These are phyloP conservation scores for Epichloe amarillans DNA, from an alignment of 2,329 filamentous ascomycete genomes.

Conservation along the genomic window DNA sequence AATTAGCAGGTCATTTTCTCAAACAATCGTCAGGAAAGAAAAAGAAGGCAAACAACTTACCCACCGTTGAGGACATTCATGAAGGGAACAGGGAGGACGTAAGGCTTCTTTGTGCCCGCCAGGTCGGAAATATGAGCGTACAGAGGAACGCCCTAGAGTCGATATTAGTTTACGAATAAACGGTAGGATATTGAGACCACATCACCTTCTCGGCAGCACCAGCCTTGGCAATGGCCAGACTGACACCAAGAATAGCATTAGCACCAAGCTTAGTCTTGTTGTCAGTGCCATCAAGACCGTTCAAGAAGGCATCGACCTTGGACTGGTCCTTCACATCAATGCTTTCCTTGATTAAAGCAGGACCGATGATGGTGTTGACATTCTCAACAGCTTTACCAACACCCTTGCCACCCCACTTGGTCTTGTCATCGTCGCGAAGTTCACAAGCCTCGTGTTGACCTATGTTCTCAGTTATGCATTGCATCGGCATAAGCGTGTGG, in stretches of 20 bases:
- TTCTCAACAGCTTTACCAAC: conserved; percentile 77
- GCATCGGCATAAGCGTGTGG: conserved; percentile 9
- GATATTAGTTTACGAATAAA: not conserved
- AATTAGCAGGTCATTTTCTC: not conserved
- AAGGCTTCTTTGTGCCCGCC: conserved; percentile 82
- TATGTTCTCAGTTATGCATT: conserved; percentile 26
- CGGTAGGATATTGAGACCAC: not conserved
- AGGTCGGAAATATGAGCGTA: conserved; percentile 82
- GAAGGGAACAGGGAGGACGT: conserved; percentile 81
- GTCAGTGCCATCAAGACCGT: conserved; percentile 67
- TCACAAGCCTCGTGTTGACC: conserved; percentile 85
- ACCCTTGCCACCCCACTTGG: conserved; percentile 78
- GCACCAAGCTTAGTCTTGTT: conserved; percentile 84
- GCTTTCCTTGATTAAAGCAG: conserved; percentile 68
- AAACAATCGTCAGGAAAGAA: not conserved
- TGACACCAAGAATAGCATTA: conserved; percentile 80
- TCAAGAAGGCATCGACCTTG: conserved; percentile 73
- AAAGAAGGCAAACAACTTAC: conserved; percentile 19
- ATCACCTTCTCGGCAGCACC: conserved; percentile 71
- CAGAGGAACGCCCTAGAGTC: conserved; percentile 55
- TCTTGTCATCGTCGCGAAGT: conserved; percentile 81
- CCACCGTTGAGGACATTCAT: conserved; percentile 84
- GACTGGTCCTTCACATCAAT: conserved; percentile 79
- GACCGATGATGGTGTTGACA: conserved; percentile 70
- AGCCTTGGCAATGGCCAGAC: conserved; percentile 74